Percentiles rank a stretch among this genome's conserved stretches.
phyloP scores from a whole-genome alignment of 352 stramenopile species.

The Thalassiosira delicatula region DNA sequence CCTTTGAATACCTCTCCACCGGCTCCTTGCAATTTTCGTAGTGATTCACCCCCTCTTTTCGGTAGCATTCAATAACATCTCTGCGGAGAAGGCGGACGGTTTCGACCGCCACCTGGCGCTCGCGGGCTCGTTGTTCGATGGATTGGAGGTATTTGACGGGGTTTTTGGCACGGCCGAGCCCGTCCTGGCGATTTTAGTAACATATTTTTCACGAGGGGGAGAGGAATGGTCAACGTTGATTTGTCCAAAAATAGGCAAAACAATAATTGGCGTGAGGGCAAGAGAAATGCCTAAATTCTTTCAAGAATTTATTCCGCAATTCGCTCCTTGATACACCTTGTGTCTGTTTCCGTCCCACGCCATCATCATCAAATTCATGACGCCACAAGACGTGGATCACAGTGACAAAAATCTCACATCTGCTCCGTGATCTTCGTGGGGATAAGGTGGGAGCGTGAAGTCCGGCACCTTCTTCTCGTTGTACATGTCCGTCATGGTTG shows the following conservation, averaged over 20 bases:
- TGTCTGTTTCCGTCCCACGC: background rate
- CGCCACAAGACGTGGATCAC: background rate
- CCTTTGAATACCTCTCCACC: conserved; percentile 69
- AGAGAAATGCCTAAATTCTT: too few relatives aligned
- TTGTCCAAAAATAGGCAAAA: too few relatives aligned
- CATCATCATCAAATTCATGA: conserved; percentile 5
- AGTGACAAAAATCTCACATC: conserved; percentile 16
- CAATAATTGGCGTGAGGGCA: too few relatives aligned
- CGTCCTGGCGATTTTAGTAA: too few relatives aligned
- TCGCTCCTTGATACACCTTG: too few relatives aligned
- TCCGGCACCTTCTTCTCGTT: conserved; percentile 65
- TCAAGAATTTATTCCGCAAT: too few relatives aligned
- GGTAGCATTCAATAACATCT: conserved; percentile 83
- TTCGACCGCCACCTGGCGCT: conserved; percentile 83
- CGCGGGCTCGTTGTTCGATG: conserved; percentile 81
- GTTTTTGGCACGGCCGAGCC: conserved; percentile 74
- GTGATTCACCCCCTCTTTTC: conserved; percentile 83
- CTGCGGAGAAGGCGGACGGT: conserved; percentile 79
- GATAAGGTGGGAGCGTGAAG: conserved; percentile 67
- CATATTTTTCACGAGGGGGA: too few relatives aligned
- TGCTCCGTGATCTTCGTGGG: conserved; percentile 64
- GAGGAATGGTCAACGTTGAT: too few relatives aligned
- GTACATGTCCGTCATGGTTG: conserved; percentile 79
- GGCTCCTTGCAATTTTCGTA: conserved; percentile 83
- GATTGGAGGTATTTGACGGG: conserved; percentile 82